Evolutionary conservation across 148 eudicot genomes (phyloP), one percentile per base, ranked within the genome.

Genomic region (Vaccinium darrowii): DNA sequence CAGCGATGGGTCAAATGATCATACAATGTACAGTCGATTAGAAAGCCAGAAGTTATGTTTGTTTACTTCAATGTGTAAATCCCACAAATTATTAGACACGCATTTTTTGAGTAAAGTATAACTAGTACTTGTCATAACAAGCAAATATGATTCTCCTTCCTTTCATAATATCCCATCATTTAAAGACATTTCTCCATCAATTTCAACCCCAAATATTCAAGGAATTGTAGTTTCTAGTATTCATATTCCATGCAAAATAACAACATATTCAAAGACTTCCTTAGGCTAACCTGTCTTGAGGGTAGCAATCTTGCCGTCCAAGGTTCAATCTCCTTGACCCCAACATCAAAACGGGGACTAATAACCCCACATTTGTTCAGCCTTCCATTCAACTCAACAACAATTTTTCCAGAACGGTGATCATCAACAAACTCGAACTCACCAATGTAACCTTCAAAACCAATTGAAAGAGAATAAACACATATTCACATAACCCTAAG

Each of bases 241-340:
- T 33, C 76, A 27, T 27, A 65, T 11, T 71, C 76, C 10, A 71
- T 12, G 16, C 14, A 27, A 27, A 71, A 30, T 10, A 30, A 30
- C 5, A 71, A 11, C 49, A 30, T 15, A 11, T 71, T 27, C 47
- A 71, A 53, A 23, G 36, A 23, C 8, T 11, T 74, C 50, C 13
- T 1, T 10, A 27, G 52, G 49, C 73, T 18, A 63, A 85, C 91
- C 89, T 87, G 89, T 89, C 47, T 43, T 43, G 47, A 43, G 47
- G 47, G 47, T 43, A 43, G 47, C 47, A 43, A 43, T 43, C 47
- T 43, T 43, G 47, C 47, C 0, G 47, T 43, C 47, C 47, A 43
- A 43, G 47, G 47, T 43, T 43, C 47, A 4, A 43, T 43, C 47
- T 43, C 47, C 47, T 43, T 43, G 47, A 43, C 47, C 47, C 47